Conservation (phyloP, 768 basidiomycete species). For the Pisolithus marmoratus region DNA sequence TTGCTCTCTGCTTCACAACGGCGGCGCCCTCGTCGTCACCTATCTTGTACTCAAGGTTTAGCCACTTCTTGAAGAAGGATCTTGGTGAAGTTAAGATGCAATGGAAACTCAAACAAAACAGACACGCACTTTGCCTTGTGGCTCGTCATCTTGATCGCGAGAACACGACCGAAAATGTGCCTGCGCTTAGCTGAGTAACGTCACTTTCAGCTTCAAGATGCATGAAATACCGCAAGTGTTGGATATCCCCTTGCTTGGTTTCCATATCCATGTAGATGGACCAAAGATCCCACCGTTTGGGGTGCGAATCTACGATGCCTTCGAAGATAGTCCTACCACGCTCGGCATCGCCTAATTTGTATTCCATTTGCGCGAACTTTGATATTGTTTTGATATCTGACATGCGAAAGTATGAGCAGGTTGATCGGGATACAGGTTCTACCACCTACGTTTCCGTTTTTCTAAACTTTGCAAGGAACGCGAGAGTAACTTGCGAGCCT, state of each 20-base stretch:
- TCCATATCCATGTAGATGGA: conserved; percentile 97
- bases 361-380: conserved; percentile 92
- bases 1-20: conserved; percentile 79
- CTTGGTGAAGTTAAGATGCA: conserved; percentile 33
- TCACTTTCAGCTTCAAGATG: neutral
- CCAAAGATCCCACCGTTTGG: conserved; percentile 95
- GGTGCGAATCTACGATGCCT: conserved; percentile 92
- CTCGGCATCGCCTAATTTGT: conserved; percentile 89
- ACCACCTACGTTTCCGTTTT: conserved; percentile 81
- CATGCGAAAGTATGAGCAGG: conserved; percentile 1
- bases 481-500: conserved; percentile 80
- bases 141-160: conserved; percentile 83
- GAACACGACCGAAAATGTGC: conserved; percentile 80
- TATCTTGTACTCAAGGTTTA: conserved; percentile 77
- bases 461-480: conserved; percentile 87
- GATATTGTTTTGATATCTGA: conserved; percentile 93
- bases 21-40: conserved; percentile 84
- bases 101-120: conserved; percentile 2
- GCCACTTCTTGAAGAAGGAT: conserved; percentile 97
- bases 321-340: conserved; percentile 95
- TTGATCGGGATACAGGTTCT: neutral
- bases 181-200: conserved; percentile 32
- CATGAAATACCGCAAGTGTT: conserved; percentile 58
- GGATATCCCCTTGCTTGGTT: conserved; percentile 71
- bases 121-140: conserved; percentile 89